Evolutionary conservation across 371 early-diverging fungal species (phyloP).

Genomic region (Cladochytrium tenue): DNA sequence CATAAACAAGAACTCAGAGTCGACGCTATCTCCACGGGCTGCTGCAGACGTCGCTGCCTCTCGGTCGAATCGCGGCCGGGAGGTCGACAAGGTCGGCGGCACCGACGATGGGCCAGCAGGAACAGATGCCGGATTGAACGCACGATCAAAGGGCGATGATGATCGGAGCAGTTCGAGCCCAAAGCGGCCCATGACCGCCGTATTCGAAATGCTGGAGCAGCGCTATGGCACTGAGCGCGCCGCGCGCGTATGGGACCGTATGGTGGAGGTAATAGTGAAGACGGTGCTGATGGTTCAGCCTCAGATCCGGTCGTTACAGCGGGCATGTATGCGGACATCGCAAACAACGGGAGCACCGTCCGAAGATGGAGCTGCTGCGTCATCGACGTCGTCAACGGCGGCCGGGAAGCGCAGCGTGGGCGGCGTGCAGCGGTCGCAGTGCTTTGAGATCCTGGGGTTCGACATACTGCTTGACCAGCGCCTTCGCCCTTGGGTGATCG

Average conservation of each 20-base stretch:
- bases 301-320: slow-evolving; percentile 32
- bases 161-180: slow-evolving; percentile 32
- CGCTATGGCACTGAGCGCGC: slow-evolving; percentile 14
- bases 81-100: neutral
- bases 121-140: neutral
- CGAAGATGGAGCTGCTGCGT: neutral
- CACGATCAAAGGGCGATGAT: too few species aligned
- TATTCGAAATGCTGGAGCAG: slow-evolving; percentile 31
- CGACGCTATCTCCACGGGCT: too few species aligned
- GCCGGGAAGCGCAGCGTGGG: neutral
- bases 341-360: too few species aligned
- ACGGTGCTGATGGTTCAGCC: slow-evolving; percentile 52
- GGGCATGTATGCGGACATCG: slow-evolving; percentile 46
- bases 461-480: slow-evolving; percentile 54
- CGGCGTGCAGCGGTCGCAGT: slow-evolving; percentile 29
- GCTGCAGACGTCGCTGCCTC: too few species aligned
- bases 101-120: neutral
- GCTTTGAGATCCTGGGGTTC: slow-evolving; percentile 61
- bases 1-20: slow-evolving; percentile 49
- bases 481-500: slow-evolving; percentile 54
- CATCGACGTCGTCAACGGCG: neutral
- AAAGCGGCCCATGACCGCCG: slow-evolving; percentile 40
- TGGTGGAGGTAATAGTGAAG: slow-evolving; percentile 50
- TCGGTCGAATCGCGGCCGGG: too few species aligned
- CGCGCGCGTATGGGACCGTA: slow-evolving; percentile 41